Evolutionary conservation across 163 green algal species (phyloP).

Genomic region (Trebouxiophyceae sp.): DNA sequence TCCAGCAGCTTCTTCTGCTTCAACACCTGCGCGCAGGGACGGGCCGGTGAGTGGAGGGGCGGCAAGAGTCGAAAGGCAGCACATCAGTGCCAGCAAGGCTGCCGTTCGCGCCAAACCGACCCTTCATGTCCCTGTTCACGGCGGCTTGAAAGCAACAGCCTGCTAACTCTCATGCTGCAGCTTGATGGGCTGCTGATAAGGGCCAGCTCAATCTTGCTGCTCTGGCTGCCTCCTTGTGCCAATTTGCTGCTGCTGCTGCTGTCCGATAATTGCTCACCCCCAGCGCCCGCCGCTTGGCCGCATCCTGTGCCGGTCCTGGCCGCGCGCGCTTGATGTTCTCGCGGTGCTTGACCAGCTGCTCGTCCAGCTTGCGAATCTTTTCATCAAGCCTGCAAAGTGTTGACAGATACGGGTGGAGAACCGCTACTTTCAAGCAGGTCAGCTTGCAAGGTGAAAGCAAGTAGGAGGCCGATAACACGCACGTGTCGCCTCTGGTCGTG

Average conservation of each 20-base stretch:
- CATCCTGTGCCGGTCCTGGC: constrained; percentile 78
- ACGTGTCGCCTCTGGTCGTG: constrained; percentile 55
- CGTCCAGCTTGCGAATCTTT: constrained; percentile 89
- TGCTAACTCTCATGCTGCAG: no score
- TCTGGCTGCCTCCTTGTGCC: no score
- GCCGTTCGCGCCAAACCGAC: no score
- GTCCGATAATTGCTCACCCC: constrained; percentile 4
- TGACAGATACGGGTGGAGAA: constrained; percentile 4
- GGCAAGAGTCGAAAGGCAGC: no score
- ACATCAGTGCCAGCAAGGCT: no score
- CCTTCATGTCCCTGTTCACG: no score
- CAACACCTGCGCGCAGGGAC: constrained; percentile 79
- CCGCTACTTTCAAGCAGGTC: not conserved
- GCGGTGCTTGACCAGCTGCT: constrained; percentile 76
- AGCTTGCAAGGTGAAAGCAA: not conserved
- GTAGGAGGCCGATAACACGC: constrained; percentile 10
- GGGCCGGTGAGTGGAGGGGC: no score
- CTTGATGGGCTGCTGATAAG: no score
- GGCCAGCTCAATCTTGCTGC: no score
- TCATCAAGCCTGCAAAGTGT: constrained; percentile 66
- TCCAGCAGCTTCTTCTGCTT: constrained; percentile 95
- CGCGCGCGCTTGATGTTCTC: constrained; percentile 77
- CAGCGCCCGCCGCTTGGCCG: constrained; percentile 69
- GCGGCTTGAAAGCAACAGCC: no score
- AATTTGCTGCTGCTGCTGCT: no score